These are phyloP conservation scores for Claviceps quebecensis DNA, from an alignment of 2,329 filamentous ascomycete species.

Conservation along the genomic window DNA sequence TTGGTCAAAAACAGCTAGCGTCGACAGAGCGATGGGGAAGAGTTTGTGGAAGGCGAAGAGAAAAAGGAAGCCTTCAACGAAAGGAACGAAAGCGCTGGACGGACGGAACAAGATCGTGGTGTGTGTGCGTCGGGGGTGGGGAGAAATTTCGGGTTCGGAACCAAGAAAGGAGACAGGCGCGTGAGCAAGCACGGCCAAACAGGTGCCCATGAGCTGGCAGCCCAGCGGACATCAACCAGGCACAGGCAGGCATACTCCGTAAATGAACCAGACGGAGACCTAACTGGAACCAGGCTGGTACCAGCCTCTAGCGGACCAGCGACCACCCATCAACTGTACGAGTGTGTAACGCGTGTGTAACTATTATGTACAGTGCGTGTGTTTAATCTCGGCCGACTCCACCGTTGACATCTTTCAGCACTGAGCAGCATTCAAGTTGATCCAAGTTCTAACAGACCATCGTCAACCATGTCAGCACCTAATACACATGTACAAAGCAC, in stretches of 20 bases:
- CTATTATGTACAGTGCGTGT: background rate
- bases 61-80: slow-evolving; percentile 5
- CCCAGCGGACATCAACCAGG: background rate
- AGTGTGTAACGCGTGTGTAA: no score
- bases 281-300: background rate
- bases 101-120: slow-evolving; percentile 9
- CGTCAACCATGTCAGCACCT: background rate
- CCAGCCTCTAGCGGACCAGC: no score
- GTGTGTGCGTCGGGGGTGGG: slow-evolving; percentile 4
- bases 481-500: no score
- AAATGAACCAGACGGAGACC: background rate
- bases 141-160: slow-evolving; percentile 11
- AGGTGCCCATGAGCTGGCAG: slow-evolving; percentile 5
- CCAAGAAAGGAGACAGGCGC: slow-evolving; percentile 9
- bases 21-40: slow-evolving; percentile 1
- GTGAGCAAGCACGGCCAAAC: slow-evolving; percentile 4
- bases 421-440: background rate
- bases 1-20: slow-evolving; percentile 2
- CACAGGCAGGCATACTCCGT: no score
- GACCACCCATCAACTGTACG: no score
- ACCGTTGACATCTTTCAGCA: background rate
- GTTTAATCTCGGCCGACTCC: background rate
- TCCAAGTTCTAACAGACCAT: no score
- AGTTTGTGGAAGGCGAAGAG: background rate
- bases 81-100: slow-evolving; percentile 7